These are phyloP conservation scores for Suillus sp. DNA, from an alignment of 768 basidiomycete genomes.

Conservation along the genomic window DNA sequence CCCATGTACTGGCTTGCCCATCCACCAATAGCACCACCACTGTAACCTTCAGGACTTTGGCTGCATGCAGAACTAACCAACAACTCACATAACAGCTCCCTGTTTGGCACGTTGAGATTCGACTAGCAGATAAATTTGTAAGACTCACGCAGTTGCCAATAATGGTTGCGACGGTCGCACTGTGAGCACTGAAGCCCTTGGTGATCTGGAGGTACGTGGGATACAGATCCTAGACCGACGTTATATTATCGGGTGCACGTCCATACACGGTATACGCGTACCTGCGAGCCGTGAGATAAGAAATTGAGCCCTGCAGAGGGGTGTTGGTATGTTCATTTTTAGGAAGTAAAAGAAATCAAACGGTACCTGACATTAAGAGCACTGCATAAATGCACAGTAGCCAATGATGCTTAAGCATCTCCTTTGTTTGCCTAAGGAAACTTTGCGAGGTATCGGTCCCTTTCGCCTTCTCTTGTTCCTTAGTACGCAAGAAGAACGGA, in stretches of 20 bases:
- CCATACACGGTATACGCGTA: constrained; percentile 22
- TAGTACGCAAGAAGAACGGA: constrained; percentile 66
- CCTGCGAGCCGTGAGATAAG: constrained; percentile 73
- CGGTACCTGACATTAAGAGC: constrained; percentile 76
- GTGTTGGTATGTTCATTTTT: constrained; percentile 3
- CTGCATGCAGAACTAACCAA: constrained; percentile 16
- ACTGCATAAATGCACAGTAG: constrained; percentile 80
- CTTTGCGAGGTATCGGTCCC: constrained; percentile 46
- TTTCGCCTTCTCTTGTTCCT: constrained; percentile 48
- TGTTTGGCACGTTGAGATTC: constrained; percentile 17
- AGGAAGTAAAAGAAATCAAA: constrained; percentile 11
- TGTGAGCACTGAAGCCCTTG: constrained; percentile 59
- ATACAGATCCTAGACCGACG: constrained; percentile 60
- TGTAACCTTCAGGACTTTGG: constrained; percentile 19
- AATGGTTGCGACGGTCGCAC: constrained; percentile 77
- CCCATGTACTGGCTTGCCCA: constrained; percentile 75
- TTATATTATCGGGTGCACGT: not conserved
- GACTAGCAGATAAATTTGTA: not conserved
- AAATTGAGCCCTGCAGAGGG: constrained; percentile 64
- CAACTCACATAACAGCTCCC: constrained; percentile 47
- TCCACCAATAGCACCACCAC: constrained; percentile 74
- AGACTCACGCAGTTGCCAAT: constrained; percentile 69
- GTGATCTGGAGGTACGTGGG: constrained; percentile 70
- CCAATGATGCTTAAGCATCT: constrained; percentile 86
- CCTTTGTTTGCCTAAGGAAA: constrained; percentile 71